Evolutionary conservation across 2,329 filamentous ascomycete genomes (phyloP).

Genomic region (Westerdykella sp.): DNA sequence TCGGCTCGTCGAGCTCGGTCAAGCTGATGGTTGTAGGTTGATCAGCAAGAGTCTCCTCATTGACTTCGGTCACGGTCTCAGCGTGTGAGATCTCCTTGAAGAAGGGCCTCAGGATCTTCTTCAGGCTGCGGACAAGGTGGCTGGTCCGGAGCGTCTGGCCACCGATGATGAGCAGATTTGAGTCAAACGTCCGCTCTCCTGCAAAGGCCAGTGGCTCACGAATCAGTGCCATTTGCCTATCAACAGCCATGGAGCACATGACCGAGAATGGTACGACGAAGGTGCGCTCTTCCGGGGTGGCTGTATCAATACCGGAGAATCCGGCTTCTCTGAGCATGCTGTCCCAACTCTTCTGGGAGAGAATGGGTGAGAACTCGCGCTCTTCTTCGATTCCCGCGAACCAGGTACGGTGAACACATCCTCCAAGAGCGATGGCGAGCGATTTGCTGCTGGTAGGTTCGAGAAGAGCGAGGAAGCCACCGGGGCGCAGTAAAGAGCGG

Average conservation of each 20-base stretch:
- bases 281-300: constrained; percentile 8
- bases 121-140: no score
- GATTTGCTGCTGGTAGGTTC: constrained; percentile 22
- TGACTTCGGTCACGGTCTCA: background rate
- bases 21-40: constrained; percentile 42
- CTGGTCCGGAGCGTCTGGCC: background rate
- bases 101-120: no score
- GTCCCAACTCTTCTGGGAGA: constrained; percentile 16
- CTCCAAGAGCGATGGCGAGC: constrained; percentile 16
- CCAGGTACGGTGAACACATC: constrained; percentile 39
- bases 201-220: constrained; percentile 9
- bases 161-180: constrained; percentile 4
- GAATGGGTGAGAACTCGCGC: constrained; percentile 3
- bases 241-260: constrained; percentile 12
- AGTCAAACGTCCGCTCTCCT: constrained; percentile 1
- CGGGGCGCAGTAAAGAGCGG: constrained; percentile 21
- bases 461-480: constrained; percentile 39
- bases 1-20: constrained; percentile 3
- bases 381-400: constrained; percentile 7
- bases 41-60: constrained; percentile 43
- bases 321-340: constrained; percentile 3
- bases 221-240: constrained; percentile 3
- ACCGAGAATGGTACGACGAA: constrained; percentile 1
- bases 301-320: constrained; percentile 9
- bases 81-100: no score